Base-by-base conservation (phyloP, 495 filamentous ascomycete genomes). In the Thermothielavioides terrestris region DNA sequence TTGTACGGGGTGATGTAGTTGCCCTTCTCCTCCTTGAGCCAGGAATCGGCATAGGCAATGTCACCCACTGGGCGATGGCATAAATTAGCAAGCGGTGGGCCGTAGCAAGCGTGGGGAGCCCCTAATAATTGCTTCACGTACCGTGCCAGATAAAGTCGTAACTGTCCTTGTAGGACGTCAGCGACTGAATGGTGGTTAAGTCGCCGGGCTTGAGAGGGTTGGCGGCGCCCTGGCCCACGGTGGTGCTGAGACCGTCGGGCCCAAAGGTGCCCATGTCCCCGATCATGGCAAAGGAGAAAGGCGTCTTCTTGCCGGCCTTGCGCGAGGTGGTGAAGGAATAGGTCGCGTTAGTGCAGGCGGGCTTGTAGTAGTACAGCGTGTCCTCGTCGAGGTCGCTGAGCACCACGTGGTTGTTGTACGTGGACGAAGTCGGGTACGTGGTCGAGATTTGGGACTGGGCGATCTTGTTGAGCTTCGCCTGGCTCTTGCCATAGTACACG, bases 31-130 rank as follows among this genome's bases (percentile, higher is more conserved):
- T 69, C 68, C 57, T 69, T 69, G 37, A 71, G 50, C 74, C 74
- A 80, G 62, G 75, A 66, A 49, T 56, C 77, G 4, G 77, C 74
- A 55, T 79, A 80, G 9, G 66, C 73, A 41, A 80, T 72, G 50
- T 79, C 74, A 15, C 59, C 59, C 9, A 34, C 28, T 45, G 15
- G 10, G 50, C 45, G 26, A 70, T 66, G 57, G 58, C 34, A 37
- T 10, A 28, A 28, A 5, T n/a, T 34, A 14, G 31, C 10, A 6
- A 5, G 31, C n/a, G 9, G 9, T 8, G 2, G 10, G 4, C 5
- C n/a, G n/a, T n/a, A n/a, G n/a, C n/a, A n/a, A n/a, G n/a, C n/a
- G n/a, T n/a, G n/a, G n/a, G n/a, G n/a, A n/a, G n/a, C n/a, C n/a
- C n/a, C n/a, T n/a, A n/a, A n/a, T n/a, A n/a, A n/a, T n/a, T n/a